Percentiles rank a stretch among this genome's conserved stretches.
phyloP scores from a whole-genome alignment of 495 filamentous ascomycete species.

The Copromyces sp. region DNA sequence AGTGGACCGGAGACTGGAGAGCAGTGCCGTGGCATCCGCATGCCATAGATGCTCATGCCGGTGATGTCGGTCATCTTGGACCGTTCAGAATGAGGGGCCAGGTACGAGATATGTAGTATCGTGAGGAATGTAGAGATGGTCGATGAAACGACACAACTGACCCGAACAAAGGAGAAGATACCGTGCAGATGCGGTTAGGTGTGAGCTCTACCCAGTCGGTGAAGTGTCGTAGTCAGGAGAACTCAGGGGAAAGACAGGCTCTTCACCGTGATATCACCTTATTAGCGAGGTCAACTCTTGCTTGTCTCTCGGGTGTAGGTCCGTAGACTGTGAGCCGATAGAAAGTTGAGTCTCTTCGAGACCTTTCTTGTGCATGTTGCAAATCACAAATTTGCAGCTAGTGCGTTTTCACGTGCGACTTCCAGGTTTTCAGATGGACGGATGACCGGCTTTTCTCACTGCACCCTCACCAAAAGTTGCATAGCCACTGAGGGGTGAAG shows the following conservation, averaged over 20 bases:
- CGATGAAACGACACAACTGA: conserved; percentile 23
- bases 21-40: neutral
- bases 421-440: neutral
- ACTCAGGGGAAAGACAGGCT: neutral
- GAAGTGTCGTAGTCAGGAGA: neutral
- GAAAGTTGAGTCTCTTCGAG: neutral
- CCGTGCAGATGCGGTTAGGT: neutral
- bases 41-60: neutral
- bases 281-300: neutral
- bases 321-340: neutral
- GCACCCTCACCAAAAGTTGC: neutral
- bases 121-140: neutral
- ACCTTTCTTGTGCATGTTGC: neutral
- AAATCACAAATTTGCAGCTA: neutral
- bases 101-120: neutral
- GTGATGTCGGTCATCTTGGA: neutral
- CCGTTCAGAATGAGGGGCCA: neutral
- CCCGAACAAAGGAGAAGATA: neutral
- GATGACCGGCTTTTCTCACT: neutral
- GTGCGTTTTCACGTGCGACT: neutral
- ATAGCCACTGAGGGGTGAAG: neutral
- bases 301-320: neutral
- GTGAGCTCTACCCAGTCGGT: neutral
- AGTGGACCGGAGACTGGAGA: neutral
- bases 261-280: neutral